Conservation (phyloP, 2,329 filamentous ascomycete species). For the Elsinoe fawcettii region DNA sequence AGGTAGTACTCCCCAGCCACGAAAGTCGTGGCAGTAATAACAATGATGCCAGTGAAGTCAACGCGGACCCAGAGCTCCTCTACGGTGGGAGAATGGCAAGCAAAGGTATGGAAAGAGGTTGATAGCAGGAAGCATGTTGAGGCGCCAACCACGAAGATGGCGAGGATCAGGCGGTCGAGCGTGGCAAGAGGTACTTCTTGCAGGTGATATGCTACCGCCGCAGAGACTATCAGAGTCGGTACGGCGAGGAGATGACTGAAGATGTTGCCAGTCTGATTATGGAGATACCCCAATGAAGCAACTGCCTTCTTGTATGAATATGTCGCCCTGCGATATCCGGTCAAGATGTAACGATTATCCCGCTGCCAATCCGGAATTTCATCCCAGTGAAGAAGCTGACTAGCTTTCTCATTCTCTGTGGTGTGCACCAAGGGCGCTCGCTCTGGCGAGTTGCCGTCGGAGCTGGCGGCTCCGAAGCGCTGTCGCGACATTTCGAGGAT, state of each 20-base stretch:
- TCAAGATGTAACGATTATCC: slow-evolving; percentile 63
- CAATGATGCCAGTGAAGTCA: slow-evolving; percentile 2
- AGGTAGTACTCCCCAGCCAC: slow-evolving; percentile 9
- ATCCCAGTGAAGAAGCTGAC: slow-evolving; percentile 27
- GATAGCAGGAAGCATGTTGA: slow-evolving; percentile 1
- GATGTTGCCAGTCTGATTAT: slow-evolving; percentile 66
- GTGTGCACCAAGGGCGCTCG: not conserved
- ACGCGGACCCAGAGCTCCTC: slow-evolving; percentile 10
- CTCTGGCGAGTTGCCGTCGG: not conserved
- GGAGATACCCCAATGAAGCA: slow-evolving; percentile 53
- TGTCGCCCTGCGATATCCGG: slow-evolving; percentile 57
- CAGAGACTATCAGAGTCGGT: not conserved
- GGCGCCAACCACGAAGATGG: not conserved
- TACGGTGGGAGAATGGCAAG: slow-evolving; percentile 3
- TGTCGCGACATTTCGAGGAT: not conserved
- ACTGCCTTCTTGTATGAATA: slow-evolving; percentile 55
- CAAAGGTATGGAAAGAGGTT: slow-evolving; percentile 1
- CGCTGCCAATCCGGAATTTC: slow-evolving; percentile 39
- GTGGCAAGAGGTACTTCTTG: not conserved
- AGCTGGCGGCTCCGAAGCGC: not conserved
- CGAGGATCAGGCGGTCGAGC: not conserved
- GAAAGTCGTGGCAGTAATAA: slow-evolving; percentile 7
- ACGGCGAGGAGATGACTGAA: slow-evolving; percentile 61
- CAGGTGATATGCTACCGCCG: not conserved
- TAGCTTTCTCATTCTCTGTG: not conserved